Base-by-base conservation (phyloP, 108 stramenopile species). In the Stephanodiscus triporus region DNA sequence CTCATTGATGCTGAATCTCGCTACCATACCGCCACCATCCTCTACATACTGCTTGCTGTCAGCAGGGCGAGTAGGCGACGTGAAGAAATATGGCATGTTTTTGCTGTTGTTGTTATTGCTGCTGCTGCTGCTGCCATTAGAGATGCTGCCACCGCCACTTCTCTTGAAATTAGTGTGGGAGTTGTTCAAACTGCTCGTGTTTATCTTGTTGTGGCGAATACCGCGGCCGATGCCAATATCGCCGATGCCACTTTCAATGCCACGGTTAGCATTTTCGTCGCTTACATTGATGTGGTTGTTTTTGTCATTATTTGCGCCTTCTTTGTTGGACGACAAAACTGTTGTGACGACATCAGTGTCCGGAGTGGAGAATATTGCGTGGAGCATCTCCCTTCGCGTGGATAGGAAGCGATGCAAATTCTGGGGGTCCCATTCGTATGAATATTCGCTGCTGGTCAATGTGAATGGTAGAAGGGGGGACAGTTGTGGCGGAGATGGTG, bases 381-480 rank as follows among this genome's bases (percentile, higher is more conserved):
- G 48, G 37, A 45, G 14, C 22, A 70, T 45, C 45, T 59, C 40
- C 4, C 40, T 47, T n/a, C 70, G 70, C 14, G 56, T 51, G 7
- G 68, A 38, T 17, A 56, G 55, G 40, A 68, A 68, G 54, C 53
- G 34, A 43, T 16, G 22, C 30, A 56, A 36, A 54, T 68, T 68
- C 20, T 54, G 22, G 56, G 68, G 53, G 56, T 68, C 68, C 68
- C 68, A 68, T 50, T 65, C 48, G 42, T 65, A 61, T 37, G 36
- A 40, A 36, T 61, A 61, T n/a, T 61, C 19, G 40, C 36, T 36
- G 5, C 20, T 61, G 60, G 34, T 36, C 20, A 61, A 38, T 61
- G 60, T 22, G 37, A 27, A 42, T 36, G 36, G 20, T 20, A 36
- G 36, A 9, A 30, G 53, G 27, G 27, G 53, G 27, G 53, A 1